Evolutionary conservation across 176 grass and related monocot genomes (phyloP).

Genomic region (Musa acuminata): DNA sequence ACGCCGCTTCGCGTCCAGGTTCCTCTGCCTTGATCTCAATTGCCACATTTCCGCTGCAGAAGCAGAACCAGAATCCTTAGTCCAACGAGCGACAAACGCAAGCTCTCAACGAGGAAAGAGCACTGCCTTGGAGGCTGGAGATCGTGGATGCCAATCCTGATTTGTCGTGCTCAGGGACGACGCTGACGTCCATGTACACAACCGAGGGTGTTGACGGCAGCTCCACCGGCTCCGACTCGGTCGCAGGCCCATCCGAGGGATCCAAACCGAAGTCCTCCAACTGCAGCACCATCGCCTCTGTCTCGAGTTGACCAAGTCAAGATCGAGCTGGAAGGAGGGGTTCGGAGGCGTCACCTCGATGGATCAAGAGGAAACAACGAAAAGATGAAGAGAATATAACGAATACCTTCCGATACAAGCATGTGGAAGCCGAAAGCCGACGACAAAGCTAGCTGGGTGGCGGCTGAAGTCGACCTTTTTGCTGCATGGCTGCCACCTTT

Average conservation of each 20-base stretch:
- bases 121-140: constrained; percentile 36
- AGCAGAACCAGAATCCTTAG: neutral
- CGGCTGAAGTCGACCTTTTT: too few species aligned
- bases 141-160: constrained; percentile 19
- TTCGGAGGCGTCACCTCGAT: neutral
- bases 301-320: constrained; percentile 17
- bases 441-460: neutral
- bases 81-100: neutral
- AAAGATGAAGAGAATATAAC: neutral
- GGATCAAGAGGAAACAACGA: constrained; percentile 6
- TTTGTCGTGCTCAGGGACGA: constrained; percentile 28
- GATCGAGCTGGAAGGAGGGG: neutral
- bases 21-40: constrained; percentile 35
- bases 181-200: constrained; percentile 27
- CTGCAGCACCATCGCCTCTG: constrained; percentile 26
- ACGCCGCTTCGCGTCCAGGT: constrained; percentile 45
- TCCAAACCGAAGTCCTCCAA: constrained; percentile 36
- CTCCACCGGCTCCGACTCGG: neutral
- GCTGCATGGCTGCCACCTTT: too few species aligned
- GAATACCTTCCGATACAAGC: neutral
- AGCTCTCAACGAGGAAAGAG: neutral
- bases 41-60: constrained; percentile 51
- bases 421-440: neutral
- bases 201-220: neutral
- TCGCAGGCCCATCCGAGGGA: neutral